Base-by-base conservation (phyloP, 805 yeast genomes). In the Saccharomycopsis synnaedendra region DNA sequence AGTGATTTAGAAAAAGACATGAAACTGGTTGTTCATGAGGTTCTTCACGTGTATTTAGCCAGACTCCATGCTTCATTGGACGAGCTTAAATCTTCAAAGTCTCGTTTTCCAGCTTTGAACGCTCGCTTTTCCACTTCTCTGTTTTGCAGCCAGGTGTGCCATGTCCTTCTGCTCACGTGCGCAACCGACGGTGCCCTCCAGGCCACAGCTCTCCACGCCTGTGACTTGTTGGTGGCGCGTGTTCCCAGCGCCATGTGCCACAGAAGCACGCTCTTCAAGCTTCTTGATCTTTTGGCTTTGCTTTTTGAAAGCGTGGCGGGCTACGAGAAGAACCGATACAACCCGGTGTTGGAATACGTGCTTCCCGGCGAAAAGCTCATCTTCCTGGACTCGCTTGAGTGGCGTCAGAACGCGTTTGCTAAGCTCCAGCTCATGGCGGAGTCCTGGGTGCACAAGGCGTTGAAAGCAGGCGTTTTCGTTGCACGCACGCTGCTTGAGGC, bases 231-330 rank as follows among this genome's bases (percentile, higher is more conserved):
- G 47, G 74, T 90, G 51, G 67, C 61, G 39, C 70, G 68, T 38
- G 65, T 85, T 8, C 97, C 97, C 0, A 79, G 94, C 0, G 69
- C 90, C 1, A 70, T 93, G 42, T 86, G 95, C 59, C 83, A 83
- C 53, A 79, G 75, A 41, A 69, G 68, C 41, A 77, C 93, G 54
- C 70, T 89, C 52, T 93, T 76, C 62, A 75, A 95, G 0, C 64
- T 90, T 50, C 70, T 93, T 52, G 98, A 94, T 60, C 70, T 90
- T 48, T 68, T 94, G 58, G 76, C 85, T 1, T 67, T 87, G 39
- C 64, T 90, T 44, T 86, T 85, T 63, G 82, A 83, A 52, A 81
- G 95, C 65, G 75, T 86, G 39, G 68, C 81, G 39, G 96, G 89
- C 62, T 87, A 89, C 5, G 94, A 85, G 54, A 75, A 80, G 19